Percentiles rank a stretch among this genome's conserved stretches.
phyloP scores from a whole-genome alignment of 2,329 filamentous ascomycete species.

The Penicillium crustosum region DNA sequence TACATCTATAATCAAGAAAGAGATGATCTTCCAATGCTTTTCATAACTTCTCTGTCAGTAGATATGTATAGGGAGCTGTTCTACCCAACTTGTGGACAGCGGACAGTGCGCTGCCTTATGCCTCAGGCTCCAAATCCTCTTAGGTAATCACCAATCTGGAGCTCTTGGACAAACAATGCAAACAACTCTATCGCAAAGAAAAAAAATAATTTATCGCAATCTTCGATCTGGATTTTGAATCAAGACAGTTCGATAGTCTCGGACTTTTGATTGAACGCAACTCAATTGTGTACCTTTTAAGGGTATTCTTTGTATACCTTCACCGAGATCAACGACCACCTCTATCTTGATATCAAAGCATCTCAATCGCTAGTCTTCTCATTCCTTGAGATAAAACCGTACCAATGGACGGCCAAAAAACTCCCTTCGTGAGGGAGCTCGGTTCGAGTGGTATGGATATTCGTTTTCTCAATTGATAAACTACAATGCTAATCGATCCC shows the following conservation, averaged over 20 bases:
- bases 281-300: background rate
- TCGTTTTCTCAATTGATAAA: background rate
- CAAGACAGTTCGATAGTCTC: constrained; percentile 9
- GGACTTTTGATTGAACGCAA: background rate
- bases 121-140: background rate
- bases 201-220: constrained; percentile 30
- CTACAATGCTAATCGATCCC: constrained; percentile 8
- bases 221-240: constrained; percentile 6
- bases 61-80: background rate
- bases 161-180: constrained; percentile 22
- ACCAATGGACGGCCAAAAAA: constrained; percentile 48
- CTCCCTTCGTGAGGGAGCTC: constrained; percentile 77
- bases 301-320: background rate
- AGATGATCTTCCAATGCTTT: background rate
- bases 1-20: background rate
- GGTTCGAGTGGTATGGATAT: constrained; percentile 70
- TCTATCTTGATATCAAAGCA: background rate
- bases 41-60: too few relatives aligned
- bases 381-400: constrained; percentile 11
- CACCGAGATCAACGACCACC: constrained; percentile 2
- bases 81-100: background rate
- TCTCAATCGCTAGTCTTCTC: constrained; percentile 7
- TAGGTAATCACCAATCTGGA: constrained; percentile 1
- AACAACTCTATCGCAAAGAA: constrained; percentile 24
- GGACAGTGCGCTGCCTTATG: background rate